Evolutionary conservation across 2,329 filamentous ascomycete species (phyloP), one percentile per base, ranked within the genome.

Genomic region (Penicillium sclerotigenum): DNA sequence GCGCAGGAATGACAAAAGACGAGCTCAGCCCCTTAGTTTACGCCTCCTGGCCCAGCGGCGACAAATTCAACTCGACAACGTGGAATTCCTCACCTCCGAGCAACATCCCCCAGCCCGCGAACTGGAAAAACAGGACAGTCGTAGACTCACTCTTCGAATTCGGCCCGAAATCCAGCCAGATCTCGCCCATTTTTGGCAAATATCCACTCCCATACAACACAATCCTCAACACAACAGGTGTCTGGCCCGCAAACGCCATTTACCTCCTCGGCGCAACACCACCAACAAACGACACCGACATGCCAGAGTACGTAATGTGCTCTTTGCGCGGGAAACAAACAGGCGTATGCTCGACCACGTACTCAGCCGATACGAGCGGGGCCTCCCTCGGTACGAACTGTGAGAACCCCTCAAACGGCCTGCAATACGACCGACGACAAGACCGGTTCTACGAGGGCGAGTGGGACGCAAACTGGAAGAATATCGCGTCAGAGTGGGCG

Each of bases 91-190:
- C 65, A 52, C 8, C 74, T 45, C 13, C 72, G 60, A 8, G 16
- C 24, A n/a, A 79, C 68, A 18, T 77, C 62, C 38, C 71, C 67
- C 7, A 64, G 55, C 33, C 67, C 56, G 41, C 80, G 75, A 64
- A 66, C 40, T 85, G 75, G 70, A 66, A 81, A 1, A 86, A 86
- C 58, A 69, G 71, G 11, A 89, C 85, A 0, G 80, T 75, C 0
- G 83, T 90, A 0, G 88, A 92, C 63, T 81, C 88, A 3, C 74
- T 91, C 1, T 93, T 93, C 64, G 77, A 78, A 10, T 91, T 88
- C 83, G 85, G 85, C 0, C 65, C 77, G 1, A 71, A 79, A 31
- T 79, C 83, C 50, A 58, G 68, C 0, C 77, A 85, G 37, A 72
- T 75, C 0, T 81, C 82, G 7, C 85, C 81, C 0, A 77, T 81